Evolutionary conservation across 1,284 basidiomycete species (phyloP).

Genomic region (Trametes hirsuta): DNA sequence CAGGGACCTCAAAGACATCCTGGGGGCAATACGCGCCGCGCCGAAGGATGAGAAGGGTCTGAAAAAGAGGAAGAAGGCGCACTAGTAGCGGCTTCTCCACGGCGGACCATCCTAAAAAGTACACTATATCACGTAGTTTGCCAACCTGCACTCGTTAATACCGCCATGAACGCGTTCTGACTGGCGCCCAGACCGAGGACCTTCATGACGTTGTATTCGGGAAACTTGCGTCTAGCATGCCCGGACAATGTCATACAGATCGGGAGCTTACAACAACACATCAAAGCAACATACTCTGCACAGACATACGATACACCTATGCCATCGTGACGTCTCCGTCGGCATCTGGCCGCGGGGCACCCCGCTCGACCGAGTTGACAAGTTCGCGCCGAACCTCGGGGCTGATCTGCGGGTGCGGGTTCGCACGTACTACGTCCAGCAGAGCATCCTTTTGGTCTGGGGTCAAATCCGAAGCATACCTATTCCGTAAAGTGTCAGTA

Average conservation of each 20-base stretch:
- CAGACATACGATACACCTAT: conserved; percentile 11
- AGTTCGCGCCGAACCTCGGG: conserved; percentile 91
- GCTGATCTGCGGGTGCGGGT: conserved; percentile 88
- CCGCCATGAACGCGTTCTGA: no score
- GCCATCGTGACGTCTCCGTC: conserved; percentile 44
- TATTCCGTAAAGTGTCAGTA: conserved; percentile 34
- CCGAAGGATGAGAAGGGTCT: conserved; percentile 40
- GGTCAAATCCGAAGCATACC: conserved; percentile 96
- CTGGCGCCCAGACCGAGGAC: no score
- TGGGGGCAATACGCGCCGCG: conserved; percentile 48
- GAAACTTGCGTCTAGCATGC: no score
- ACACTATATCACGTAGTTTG: not conserved
- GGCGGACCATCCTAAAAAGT: not conserved
- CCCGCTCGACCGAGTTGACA: conserved; percentile 72
- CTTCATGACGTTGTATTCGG: no score
- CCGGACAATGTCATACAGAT: no score
- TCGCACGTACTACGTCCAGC: conserved; percentile 89
- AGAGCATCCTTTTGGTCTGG: conserved; percentile 98
- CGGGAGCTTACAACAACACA: no score
- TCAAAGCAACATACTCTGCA: no score
- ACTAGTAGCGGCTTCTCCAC: conserved; percentile 3
- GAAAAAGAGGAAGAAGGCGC: conserved; percentile 30
- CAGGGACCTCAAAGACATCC: conserved; percentile 40
- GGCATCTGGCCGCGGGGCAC: conserved; percentile 59
- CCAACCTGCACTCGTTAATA: no score